Evolutionary conservation across 768 basidiomycete genomes (phyloP).

Genomic region (Rubroboletus pulcherrimus): DNA sequence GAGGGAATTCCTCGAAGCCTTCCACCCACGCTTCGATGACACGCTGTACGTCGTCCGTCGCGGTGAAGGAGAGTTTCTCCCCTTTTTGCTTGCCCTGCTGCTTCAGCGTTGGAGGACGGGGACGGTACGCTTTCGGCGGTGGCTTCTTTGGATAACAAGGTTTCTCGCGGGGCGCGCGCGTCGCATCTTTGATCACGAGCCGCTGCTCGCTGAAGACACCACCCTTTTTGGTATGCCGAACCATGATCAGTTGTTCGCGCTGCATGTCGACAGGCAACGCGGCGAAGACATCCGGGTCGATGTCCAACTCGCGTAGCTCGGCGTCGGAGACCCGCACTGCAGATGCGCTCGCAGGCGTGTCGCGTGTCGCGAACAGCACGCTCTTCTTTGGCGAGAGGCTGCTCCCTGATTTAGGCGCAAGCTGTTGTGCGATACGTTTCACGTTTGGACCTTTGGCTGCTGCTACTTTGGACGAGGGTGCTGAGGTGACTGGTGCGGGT

Average conservation of each 20-base stretch:
- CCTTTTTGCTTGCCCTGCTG: conserved; percentile 49
- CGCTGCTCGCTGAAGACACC: conserved; percentile 41
- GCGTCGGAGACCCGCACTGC: conserved; percentile 46
- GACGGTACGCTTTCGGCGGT: conserved; percentile 52
- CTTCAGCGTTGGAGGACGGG: conserved; percentile 49
- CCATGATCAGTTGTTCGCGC: conserved; percentile 66
- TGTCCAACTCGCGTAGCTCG: conserved; percentile 59
- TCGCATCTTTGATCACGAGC: conserved; percentile 44
- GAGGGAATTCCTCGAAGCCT: conserved; percentile 54
- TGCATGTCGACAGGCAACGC: conserved; percentile 64
- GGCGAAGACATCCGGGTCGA: conserved; percentile 72
- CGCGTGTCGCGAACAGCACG: conserved; percentile 36
- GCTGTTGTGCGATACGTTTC: conserved; percentile 59
- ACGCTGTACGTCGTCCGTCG: conserved; percentile 67
- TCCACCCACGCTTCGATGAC: conserved; percentile 77
- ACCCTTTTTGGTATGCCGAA: conserved; percentile 46
- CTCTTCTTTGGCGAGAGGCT: conserved; percentile 37
- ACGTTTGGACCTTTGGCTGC: conserved; percentile 40
- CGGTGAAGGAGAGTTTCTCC: conserved; percentile 55
- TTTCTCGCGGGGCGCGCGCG: conserved; percentile 29
- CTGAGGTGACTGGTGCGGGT: background rate
- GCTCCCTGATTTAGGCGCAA: conserved; percentile 53
- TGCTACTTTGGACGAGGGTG: conserved; percentile 11
- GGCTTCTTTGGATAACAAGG: conserved; percentile 42
- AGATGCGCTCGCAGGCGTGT: conserved; percentile 23